These are phyloP conservation scores for Acer yangbiense DNA, from an alignment of 345 rosid species.

Conservation along the genomic window DNA sequence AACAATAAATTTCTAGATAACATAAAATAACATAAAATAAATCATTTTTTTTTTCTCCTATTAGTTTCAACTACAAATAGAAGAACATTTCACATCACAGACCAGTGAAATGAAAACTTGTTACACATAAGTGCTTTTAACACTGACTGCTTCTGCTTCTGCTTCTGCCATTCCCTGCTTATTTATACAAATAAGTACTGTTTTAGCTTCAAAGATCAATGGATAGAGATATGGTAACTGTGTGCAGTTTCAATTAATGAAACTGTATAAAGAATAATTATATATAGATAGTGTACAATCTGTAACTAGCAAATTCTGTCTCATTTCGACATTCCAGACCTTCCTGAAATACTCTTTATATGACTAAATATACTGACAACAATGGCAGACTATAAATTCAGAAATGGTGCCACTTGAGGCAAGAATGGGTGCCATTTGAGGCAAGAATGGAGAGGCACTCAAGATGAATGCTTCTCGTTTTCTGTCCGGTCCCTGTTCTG, in stretches of 20 bases:
- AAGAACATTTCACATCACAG: neutral
- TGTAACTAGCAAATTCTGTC: slow-evolving; percentile 8
- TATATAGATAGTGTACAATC: slow-evolving; percentile 11
- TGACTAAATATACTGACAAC: neutral
- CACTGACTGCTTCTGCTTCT: neutral
- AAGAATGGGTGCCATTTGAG: slow-evolving; percentile 21
- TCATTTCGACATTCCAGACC: neutral
- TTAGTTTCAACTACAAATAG: neutral
- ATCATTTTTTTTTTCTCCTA: no score
- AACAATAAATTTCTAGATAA: neutral
- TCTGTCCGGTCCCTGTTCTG: slow-evolving; percentile 6
- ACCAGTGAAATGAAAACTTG: neutral
- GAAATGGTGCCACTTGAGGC: slow-evolving; percentile 15
- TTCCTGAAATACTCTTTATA: neutral
- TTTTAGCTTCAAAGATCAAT: neutral
- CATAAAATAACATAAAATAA: no score
- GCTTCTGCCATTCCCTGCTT: neutral
- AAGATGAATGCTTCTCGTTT: slow-evolving; percentile 34
- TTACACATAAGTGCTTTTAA: neutral
- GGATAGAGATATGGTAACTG: neutral
- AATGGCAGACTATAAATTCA: neutral
- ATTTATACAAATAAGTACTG: neutral
- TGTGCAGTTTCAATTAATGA: slow-evolving; percentile 19
- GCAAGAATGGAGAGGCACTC: slow-evolving; percentile 33
- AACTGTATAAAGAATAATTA: slow-evolving; percentile 24